Evolutionary conservation across 1,284 basidiomycete species (phyloP), one percentile per base, ranked within the genome.

Genomic region (Flammula alnicola): DNA sequence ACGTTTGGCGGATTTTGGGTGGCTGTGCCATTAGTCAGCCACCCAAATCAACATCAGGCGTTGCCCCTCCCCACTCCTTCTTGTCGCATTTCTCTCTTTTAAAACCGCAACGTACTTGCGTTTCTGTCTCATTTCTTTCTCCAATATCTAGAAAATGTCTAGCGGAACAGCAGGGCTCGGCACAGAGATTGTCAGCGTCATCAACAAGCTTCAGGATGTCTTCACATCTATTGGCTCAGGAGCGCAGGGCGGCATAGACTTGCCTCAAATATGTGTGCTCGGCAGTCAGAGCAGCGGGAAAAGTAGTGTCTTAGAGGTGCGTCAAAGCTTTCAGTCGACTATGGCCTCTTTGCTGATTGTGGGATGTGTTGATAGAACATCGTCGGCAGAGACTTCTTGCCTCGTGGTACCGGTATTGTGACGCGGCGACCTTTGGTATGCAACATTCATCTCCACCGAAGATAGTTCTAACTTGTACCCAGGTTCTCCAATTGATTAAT

Each of bases 331-430:
- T 6, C 35, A 22, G 14, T n/a, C n/a, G n/a, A n/a, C n/a, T n/a
- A n/a, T n/a, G n/a, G n/a, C n/a, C n/a, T n/a, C n/a, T n/a, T n/a
- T n/a, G n/a, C n/a, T n/a, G n/a, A 16, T 6, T 49, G 35, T 23
- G 23, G 22, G 14, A 35, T 10, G 30, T 6, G 26, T 35, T 22
- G 8, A 23, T 33, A 6, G 92, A 98, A 98, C 76, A 95, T 98
- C 61, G 96, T 98, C 46, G 96, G 95, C 53, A 83, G 95, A 61
- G 95, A 97, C 72, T 98, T 98, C 78, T 70, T 98, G 63, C 95
- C 95, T 70, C 90, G 95, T 79, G 96, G 95, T 64, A 91, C 92
- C 58, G 96, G 96, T 71, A 99, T 99, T 66, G 95, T 98, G 66
- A 98, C 96, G 47, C 84, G 96, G 66, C 85, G 96, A 67, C 95